A percentile compares a stretch with the other conserved stretches of the same genome.
phyloP scores from a whole-genome alignment of 441 rosid genomes.

The Pelargonium cotyledonis region DNA sequence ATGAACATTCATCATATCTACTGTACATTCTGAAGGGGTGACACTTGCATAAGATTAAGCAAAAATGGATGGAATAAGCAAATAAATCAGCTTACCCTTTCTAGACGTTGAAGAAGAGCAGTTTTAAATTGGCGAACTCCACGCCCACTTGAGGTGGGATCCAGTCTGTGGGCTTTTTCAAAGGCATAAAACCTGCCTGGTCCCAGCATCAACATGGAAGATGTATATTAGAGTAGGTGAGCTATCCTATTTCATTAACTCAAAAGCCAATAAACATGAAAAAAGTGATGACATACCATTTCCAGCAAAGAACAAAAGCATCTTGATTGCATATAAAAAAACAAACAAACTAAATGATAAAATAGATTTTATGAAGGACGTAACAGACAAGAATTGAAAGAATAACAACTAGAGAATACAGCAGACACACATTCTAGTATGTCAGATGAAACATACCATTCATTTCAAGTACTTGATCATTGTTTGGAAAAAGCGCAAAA shows the following conservation, averaged over 20 bases:
- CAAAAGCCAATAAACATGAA: not conserved
- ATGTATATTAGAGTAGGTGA: not conserved
- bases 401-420: too few species aligned
- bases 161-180: slow-evolving; percentile 92
- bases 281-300: not conserved
- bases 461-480: too few species aligned
- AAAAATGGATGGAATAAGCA: not conserved
- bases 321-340: not conserved
- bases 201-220: slow-evolving; percentile 7
- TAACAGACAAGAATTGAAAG: not conserved
- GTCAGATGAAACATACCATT: not conserved
- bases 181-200: slow-evolving; percentile 97
- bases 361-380: not conserved
- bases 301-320: not conserved
- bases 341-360: not conserved
- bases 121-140: slow-evolving; percentile 99
- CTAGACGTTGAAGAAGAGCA: slow-evolving; percentile 95
- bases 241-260: not conserved
- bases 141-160: slow-evolving; percentile 93
- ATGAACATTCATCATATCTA: not conserved
- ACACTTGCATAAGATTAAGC: not conserved
- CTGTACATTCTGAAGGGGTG: not conserved
- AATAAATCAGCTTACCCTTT: slow-evolving; percentile 43
- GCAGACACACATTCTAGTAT: not conserved
- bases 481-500: too few species aligned